Base-by-base conservation (phyloP, 345 rosid species). In the Microthlaspi erraticum region DNA sequence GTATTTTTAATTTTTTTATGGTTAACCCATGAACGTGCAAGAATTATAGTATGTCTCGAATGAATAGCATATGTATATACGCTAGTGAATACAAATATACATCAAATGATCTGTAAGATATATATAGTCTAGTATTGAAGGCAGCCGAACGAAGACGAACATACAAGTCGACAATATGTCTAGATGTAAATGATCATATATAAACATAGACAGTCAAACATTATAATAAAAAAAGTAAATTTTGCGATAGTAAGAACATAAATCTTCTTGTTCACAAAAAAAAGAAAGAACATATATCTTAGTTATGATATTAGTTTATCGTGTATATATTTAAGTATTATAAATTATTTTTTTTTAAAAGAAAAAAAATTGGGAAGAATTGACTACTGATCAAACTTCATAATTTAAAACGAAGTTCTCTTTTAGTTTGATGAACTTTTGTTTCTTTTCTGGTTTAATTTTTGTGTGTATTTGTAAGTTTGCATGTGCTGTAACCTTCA, bases 401-500 rank as follows among this genome's bases (percentile, higher is more conserved):
- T 33, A 4, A 14, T 57, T 14, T 12, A 13, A 13, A 53, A 3
- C 10, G 8, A 1, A 29, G 58, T 53, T 29, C 36, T 12, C 56
- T 52, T 52, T 52, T 8, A 56, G 7, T 5, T 56, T 56, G 5
- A 10, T 56, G 23, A 36, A 3, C 16, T 11, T 13, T 38, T 8
- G n/a, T 20, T 41, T 7, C 12, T 60, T 60, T 20, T 18, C 3
- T 37, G 5, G 5, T 12, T 5, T n/a, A 41, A 42, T 32, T 32
- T 61, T 8, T 13, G 17, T 29, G 33, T 26, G 31, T 37, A 29
- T 71, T 34, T 17, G 59, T 37, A 16, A 16, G 60, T 70, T 70
- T 54, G 70, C 46, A 43, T 53, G 38, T 36, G 68, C 31, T 55
- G 46, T 43, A 23, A 34, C 32, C 26, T 62, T 72, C 55, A 17